phyloP scores from a whole-genome alignment of 768 basidiomycete genomes.

The Tremella yokohamensis region DNA sequence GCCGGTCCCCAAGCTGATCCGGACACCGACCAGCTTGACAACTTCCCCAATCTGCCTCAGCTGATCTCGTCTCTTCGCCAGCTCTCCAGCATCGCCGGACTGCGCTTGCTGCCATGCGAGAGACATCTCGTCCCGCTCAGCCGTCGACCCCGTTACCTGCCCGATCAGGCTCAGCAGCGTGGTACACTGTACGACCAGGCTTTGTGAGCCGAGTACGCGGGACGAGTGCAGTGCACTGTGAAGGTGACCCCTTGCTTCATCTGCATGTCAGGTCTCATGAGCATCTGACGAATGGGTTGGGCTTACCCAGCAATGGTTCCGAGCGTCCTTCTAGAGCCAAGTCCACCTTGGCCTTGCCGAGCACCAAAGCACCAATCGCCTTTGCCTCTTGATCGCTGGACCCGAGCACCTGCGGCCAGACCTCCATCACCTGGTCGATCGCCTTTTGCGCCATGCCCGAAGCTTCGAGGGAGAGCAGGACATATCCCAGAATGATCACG shows the following conservation, averaged over 20 bases:
- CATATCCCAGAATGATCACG: constrained; percentile 31
- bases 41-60: constrained; percentile 17
- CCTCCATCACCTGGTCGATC: constrained; percentile 19
- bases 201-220: constrained; percentile 13
- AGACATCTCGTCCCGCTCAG: background rate
- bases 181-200: constrained; percentile 11
- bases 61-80: background rate
- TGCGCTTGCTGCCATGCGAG: constrained; percentile 8
- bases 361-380: constrained; percentile 20
- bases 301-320: background rate
- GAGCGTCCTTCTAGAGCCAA: constrained; percentile 9
- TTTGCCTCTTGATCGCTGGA: constrained; percentile 22
- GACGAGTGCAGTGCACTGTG: constrained; percentile 12
- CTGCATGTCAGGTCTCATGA: background rate
- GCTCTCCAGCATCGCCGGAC: background rate
- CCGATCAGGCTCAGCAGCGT: constrained; percentile 18
- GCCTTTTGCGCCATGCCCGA: constrained; percentile 28
- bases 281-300: background rate
- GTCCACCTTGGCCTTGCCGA: constrained; percentile 31
- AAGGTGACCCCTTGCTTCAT: constrained; percentile 11
- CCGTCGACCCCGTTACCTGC: constrained; percentile 1
- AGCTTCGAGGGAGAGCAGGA: constrained; percentile 32
- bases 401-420: constrained; percentile 27
- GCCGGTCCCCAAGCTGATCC: constrained; percentile 12
- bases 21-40: constrained; percentile 31